These are phyloP conservation scores for Candida chilensis DNA, from an alignment of 805 yeast species.

Conservation along the genomic window DNA sequence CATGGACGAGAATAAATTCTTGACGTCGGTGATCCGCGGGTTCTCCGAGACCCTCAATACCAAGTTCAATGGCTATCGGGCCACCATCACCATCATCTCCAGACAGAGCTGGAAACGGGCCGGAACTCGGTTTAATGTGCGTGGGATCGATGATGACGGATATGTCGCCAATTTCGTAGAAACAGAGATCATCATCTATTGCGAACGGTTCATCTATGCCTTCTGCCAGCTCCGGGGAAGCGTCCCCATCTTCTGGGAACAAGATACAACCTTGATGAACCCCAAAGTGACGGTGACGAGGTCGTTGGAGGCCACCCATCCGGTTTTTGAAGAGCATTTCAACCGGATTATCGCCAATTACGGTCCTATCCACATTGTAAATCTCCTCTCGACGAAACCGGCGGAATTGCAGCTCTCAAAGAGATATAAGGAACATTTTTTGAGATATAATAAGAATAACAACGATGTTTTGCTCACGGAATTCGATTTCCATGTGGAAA, in stretches of 20 bases:
- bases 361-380: slow-evolving; percentile 86
- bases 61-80: slow-evolving; percentile 22
- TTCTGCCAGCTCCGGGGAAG: slow-evolving; percentile 92
- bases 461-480: slow-evolving; percentile 54
- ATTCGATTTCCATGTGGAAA: slow-evolving; percentile 92
- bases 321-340: slow-evolving; percentile 80
- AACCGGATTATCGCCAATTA: slow-evolving; percentile 59
- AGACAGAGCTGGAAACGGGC: slow-evolving; percentile 97
- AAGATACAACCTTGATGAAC: slow-evolving; percentile 82
- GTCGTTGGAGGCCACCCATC: slow-evolving; percentile 86
- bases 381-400: slow-evolving; percentile 71
- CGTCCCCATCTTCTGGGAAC: slow-evolving; percentile 97
- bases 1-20: slow-evolving; percentile 69
- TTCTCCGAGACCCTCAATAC: slow-evolving; percentile 73
- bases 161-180: slow-evolving; percentile 94
- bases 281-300: slow-evolving; percentile 88
- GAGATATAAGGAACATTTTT: slow-evolving; percentile 55
- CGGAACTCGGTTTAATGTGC: slow-evolving; percentile 89
- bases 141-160: slow-evolving; percentile 95
- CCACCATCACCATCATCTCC: slow-evolving; percentile 68
- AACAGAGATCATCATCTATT: slow-evolving; percentile 71
- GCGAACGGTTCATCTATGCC: slow-evolving; percentile 50
- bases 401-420: slow-evolving; percentile 67
- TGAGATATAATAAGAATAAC: slow-evolving; percentile 21
- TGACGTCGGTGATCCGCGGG: slow-evolving; percentile 91